Evolutionary conservation across 345 rosid genomes (phyloP).

Genomic region (Streptanthus diversifolius): DNA sequence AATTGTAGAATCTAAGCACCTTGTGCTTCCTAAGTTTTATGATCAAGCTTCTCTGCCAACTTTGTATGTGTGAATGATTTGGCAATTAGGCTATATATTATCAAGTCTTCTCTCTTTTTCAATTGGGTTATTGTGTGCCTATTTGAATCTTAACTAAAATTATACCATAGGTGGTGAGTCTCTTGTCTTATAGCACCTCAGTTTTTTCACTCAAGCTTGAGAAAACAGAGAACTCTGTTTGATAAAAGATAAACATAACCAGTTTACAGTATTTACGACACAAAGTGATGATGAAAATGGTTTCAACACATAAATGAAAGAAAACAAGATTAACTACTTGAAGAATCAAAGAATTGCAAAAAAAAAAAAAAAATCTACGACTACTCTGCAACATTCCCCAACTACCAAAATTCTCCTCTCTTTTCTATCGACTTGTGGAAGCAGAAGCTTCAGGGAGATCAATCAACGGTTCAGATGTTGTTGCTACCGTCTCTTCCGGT

Average conservation of each 20-base stretch:
- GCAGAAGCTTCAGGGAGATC: constrained; percentile 50
- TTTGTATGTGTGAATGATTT: background rate
- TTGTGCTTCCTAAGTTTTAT: background rate
- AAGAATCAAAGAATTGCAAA: constrained; percentile 52
- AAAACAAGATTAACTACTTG: constrained; percentile 5
- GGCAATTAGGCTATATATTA: too few species aligned
- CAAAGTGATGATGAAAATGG: background rate
- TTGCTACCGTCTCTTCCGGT: constrained; percentile 39
- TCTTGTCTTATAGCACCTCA: background rate
- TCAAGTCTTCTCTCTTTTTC: too few species aligned
- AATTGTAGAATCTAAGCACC: background rate
- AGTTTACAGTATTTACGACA: constrained; percentile 41
- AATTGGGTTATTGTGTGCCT: background rate
- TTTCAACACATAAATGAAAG: background rate
- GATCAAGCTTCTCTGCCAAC: background rate
- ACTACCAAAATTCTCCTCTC: constrained; percentile 10
- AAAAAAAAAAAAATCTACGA: background rate
- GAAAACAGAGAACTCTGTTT: background rate
- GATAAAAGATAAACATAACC: background rate
- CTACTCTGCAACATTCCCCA: background rate
- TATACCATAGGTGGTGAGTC: too few species aligned
- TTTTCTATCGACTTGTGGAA: constrained; percentile 41
- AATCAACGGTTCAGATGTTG: constrained; percentile 34
- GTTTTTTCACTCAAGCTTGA: background rate
- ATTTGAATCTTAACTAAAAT: background rate